phyloP scores from a whole-genome alignment of 495 filamentous ascomycete genomes.

The Hyaloscypha finlandica region DNA sequence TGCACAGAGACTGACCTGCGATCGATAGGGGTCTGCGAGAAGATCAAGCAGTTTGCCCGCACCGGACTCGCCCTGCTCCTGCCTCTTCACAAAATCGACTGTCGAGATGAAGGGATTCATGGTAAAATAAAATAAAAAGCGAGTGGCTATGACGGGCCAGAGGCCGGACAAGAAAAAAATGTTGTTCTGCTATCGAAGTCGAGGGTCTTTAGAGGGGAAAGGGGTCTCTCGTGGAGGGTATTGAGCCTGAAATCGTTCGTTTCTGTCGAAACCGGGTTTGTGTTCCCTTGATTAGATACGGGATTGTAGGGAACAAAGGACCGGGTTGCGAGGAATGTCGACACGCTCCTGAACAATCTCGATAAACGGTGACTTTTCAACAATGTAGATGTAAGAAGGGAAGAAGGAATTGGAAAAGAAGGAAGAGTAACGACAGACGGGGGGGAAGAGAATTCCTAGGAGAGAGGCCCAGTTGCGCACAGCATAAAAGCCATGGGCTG shows the following conservation, averaged over 20 bases:
- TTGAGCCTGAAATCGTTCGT: neutral
- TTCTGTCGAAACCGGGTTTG: neutral
- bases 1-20: constrained; percentile 41
- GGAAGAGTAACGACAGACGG: constrained; percentile 5
- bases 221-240: neutral
- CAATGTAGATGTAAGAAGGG: neutral
- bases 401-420: constrained; percentile 1
- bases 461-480: constrained; percentile 1
- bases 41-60: constrained; percentile 36
- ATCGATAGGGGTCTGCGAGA: constrained; percentile 50
- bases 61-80: constrained; percentile 2
- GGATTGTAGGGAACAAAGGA: neutral
- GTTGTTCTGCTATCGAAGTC: constrained; percentile 1
- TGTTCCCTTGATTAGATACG: constrained; percentile 10
- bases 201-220: neutral
- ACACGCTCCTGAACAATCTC: constrained; percentile 12
- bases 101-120: neutral
- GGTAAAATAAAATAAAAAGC: constrained; percentile 12
- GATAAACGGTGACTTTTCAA: neutral
- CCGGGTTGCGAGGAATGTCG: constrained; percentile 8
- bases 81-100: constrained; percentile 9
- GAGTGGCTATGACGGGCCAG: constrained; percentile 32
- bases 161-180: constrained; percentile 22
- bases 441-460: constrained; percentile 1
- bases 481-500: constrained; percentile 17